Conservation (phyloP, 2,329 filamentous ascomycete species). For the Blastomyces parvus region DNA sequence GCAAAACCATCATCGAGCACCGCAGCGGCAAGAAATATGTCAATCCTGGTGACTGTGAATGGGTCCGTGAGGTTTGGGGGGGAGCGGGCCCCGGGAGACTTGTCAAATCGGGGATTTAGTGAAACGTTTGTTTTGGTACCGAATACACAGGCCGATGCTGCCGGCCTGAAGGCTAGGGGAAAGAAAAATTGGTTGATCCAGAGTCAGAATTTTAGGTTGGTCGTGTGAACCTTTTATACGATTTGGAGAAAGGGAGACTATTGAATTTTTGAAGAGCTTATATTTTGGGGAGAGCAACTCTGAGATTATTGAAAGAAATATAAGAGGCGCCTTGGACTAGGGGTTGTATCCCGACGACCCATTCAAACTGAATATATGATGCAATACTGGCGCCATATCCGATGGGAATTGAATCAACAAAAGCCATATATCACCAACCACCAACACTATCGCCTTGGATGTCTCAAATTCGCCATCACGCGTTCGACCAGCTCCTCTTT, state of each 20-base stretch:
- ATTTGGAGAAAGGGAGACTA: neutral
- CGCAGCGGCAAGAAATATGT: slow-evolving; percentile 49
- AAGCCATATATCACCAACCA: neutral
- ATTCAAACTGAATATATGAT: neutral
- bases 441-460: slow-evolving; percentile 24
- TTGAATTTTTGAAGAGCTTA: neutral
- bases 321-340: neutral
- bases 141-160: slow-evolving; percentile 44
- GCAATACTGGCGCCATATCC: neutral
- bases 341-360: neutral
- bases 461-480: slow-evolving; percentile 58
- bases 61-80: slow-evolving; percentile 62
- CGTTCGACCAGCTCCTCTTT: slow-evolving; percentile 57
- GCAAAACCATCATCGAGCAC: slow-evolving; percentile 16
- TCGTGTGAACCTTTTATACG: slow-evolving; percentile 28
- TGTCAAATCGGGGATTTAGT: slow-evolving; percentile 60
- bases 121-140: slow-evolving; percentile 76
- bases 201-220: slow-evolving; percentile 60
- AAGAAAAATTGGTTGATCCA: slow-evolving; percentile 56
- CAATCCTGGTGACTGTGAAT: slow-evolving; percentile 62
- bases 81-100: slow-evolving; percentile 42
- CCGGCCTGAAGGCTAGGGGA: slow-evolving; percentile 45
- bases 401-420: neutral
- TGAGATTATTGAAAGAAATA: neutral
- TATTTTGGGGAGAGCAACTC: neutral